Conservation (phyloP, 495 filamentous ascomycete genomes). For the Aspergillus indologenus region DNA sequence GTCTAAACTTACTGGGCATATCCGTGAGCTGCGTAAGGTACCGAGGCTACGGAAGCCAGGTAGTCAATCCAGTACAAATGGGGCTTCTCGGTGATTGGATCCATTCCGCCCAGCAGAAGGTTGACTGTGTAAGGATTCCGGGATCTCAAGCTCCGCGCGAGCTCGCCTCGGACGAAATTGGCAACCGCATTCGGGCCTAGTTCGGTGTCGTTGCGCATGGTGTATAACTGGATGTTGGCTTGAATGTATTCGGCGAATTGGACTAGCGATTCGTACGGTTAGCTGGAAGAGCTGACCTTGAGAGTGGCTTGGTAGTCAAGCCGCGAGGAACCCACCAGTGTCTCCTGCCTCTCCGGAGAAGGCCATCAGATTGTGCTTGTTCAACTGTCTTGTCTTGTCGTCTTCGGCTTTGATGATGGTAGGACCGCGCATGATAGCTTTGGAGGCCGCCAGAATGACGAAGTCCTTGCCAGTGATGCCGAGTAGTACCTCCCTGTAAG, state of each 20-base stretch:
- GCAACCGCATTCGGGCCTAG: conserved; percentile 84
- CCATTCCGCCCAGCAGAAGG: conserved; percentile 86
- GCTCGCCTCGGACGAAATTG: conserved; percentile 87
- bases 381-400: conserved; percentile 90
- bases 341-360: conserved; percentile 95
- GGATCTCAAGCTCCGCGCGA: conserved; percentile 84
- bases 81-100: conserved; percentile 81
- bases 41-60: conserved; percentile 77
- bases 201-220: conserved; percentile 93
- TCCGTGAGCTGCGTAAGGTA: conserved; percentile 95
- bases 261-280: conserved; percentile 52
- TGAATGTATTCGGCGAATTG: conserved; percentile 99
- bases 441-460: conserved; percentile 93
- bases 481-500: conserved; percentile 88
- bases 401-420: conserved; percentile 94
- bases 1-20: conserved; percentile 80
- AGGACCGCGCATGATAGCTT: conserved; percentile 94
- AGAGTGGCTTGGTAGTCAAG: background rate
- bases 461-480: conserved; percentile 99
- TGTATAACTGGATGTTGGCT: conserved; percentile 96
- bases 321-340: conserved; percentile 61
- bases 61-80: conserved; percentile 97
- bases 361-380: conserved; percentile 93
- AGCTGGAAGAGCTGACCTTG: conserved; percentile 20
- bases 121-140: conserved; percentile 95